Evolutionary conservation across 2,329 filamentous ascomycete species (phyloP).

Genomic region (Alternaria gansuensis): DNA sequence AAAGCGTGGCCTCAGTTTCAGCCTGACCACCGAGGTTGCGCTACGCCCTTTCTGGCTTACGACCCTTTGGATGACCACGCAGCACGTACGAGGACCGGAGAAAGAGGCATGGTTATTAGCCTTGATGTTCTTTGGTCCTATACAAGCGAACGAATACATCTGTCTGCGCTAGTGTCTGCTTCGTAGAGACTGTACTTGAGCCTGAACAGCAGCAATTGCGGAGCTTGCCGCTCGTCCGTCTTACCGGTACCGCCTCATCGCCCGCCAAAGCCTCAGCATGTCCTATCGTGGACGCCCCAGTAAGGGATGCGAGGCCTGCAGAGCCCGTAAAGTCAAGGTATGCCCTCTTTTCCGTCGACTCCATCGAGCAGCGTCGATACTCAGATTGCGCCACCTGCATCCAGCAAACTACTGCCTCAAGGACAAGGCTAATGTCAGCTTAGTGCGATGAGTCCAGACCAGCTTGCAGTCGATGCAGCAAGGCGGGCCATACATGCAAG

Average conservation of each 20-base stretch:
- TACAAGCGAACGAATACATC: not conserved
- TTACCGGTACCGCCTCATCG: constrained; percentile 1
- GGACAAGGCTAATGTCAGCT: constrained; percentile 10
- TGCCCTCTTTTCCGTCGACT: constrained; percentile 4
- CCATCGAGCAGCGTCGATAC: not conserved
- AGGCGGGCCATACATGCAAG: constrained; percentile 40
- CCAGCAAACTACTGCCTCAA: not conserved
- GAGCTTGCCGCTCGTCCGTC: constrained; percentile 9
- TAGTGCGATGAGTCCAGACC: constrained; percentile 50
- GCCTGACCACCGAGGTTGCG: constrained; percentile 14
- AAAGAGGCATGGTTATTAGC: constrained; percentile 6
- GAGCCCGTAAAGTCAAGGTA: constrained; percentile 49
- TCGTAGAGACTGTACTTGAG: constrained; percentile 1
- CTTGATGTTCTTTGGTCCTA: constrained; percentile 4
- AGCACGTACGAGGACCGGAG: constrained; percentile 5
- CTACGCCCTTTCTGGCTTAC: constrained; percentile 9
- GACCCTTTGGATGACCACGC: constrained; percentile 12
- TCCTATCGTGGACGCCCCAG: constrained; percentile 49
- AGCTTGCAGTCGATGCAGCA: constrained; percentile 43
- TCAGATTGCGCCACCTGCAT: not conserved
- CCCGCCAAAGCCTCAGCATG: constrained; percentile 29
- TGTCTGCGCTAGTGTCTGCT: constrained; percentile 13
- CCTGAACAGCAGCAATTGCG: constrained; percentile 6
- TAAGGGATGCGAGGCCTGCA: constrained; percentile 49
- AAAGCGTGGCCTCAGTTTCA: constrained; percentile 15